Evolutionary conservation across 257 asterid species (phyloP), one percentile per base, ranked within the genome.

Genomic region (Marsdenia floribunda): DNA sequence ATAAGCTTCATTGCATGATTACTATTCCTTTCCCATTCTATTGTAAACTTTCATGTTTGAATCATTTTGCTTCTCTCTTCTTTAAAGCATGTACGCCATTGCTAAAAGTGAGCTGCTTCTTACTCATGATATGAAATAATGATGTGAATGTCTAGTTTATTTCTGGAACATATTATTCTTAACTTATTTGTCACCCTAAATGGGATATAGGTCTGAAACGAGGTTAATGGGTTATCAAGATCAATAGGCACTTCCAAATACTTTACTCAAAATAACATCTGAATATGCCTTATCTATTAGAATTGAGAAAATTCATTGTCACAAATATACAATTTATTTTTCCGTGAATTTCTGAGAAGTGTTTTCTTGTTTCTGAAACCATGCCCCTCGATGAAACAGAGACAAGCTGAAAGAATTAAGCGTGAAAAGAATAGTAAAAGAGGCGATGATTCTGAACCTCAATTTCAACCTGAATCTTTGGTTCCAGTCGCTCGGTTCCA

Each of bases 401-500:
- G 91, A 78, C 98, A 95, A 89, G 70, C 98, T 75, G 94, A 92
- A 77, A 88, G 99, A 86, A 79, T 88, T 73, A 93, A 87, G 87
- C 98, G 96, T 26, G 96, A 87, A 16, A 93, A 88, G 81, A 84
- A 79, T 65, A 83, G 84, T 58, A 90, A 88, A 85, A 85, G 93
- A 81, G 96, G 98, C 75, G 97, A 95, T 78, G 98, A 95, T 80
- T 76, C 84, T 44, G 94, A 86, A 74, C 99, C 99, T 77, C 85
- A 78, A 78, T 81, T 65, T 72, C 87, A 82, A 76, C 98, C 96
- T 68, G 96, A 84, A 57, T 86, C 96, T 61, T 84, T 95, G 71
- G 96, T 95, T 80, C 93, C 99, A 2, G 91, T 95, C 80, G 68
- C 91, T 78, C 89, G 91, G 37, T 95, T 89, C 87, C 89, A 79